A percentile compares a stretch with the other conserved stretches of the same genome.
Evolutionary conservation across 2,329 filamentous ascomycete species (phyloP).

Genomic region (Alternaria brassicae): DNA sequence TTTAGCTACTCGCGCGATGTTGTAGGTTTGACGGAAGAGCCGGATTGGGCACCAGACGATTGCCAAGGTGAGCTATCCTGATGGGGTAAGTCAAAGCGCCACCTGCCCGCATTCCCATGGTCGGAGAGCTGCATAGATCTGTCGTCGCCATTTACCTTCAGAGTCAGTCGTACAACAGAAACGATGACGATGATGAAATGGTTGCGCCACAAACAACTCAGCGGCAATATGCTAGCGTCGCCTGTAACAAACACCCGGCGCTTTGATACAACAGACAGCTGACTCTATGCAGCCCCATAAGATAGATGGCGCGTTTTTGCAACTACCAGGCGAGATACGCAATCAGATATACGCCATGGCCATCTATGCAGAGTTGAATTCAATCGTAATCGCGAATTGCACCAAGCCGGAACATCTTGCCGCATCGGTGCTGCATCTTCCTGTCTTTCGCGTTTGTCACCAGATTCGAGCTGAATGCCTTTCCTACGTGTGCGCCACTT

Average conservation of each 20-base stretch:
- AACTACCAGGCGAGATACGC: slow-evolving; percentile 34
- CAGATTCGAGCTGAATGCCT: slow-evolving; percentile 33
- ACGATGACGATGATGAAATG: background rate
- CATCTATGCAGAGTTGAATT: slow-evolving; percentile 18
- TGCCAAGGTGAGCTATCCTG: background rate
- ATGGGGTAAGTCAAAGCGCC: slow-evolving; percentile 8
- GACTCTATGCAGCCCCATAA: background rate
- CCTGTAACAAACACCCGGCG: background rate
- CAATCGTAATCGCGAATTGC: slow-evolving; percentile 9
- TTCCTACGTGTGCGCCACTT: slow-evolving; percentile 26
- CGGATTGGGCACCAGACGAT: background rate
- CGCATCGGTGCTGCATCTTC: slow-evolving; percentile 12
- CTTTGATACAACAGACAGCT: background rate
- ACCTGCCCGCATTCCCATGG: background rate
- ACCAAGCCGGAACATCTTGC: slow-evolving; percentile 15
- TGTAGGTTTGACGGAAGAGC: background rate
- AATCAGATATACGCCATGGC: slow-evolving; percentile 27
- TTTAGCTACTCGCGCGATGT: background rate
- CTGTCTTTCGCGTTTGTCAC: slow-evolving; percentile 29
- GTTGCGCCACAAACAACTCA: background rate
- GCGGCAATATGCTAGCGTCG: background rate
- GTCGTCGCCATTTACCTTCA: background rate
- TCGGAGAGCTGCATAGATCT: background rate
- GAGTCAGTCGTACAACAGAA: background rate
- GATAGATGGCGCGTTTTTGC: slow-evolving; percentile 12